phyloP scores from a whole-genome alignment of 106 monocot species.

The Dioscorea alata region DNA sequence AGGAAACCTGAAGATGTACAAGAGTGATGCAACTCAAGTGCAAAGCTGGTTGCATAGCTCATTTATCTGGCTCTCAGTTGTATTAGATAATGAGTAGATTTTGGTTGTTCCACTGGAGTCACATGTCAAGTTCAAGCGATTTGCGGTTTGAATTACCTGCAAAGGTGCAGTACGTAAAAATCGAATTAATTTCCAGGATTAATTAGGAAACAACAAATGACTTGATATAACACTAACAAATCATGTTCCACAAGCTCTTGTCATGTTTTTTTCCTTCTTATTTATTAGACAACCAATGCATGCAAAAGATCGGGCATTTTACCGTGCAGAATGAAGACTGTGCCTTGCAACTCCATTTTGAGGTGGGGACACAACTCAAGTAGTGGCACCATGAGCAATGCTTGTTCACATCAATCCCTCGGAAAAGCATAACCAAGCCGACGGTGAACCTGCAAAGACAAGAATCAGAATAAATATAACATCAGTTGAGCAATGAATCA shows the following conservation, averaged over 20 bases:
- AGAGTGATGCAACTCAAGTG: neutral
- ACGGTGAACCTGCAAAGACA: constrained; percentile 38
- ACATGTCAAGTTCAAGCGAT: constrained; percentile 9
- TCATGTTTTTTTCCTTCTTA: too few species aligned
- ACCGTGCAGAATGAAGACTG: constrained; percentile 13
- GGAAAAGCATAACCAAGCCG: constrained; percentile 44
- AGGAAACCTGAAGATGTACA: too few species aligned
- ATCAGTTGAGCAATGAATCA: too few species aligned
- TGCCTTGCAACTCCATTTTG: constrained; percentile 31
- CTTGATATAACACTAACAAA: too few species aligned
- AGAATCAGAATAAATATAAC: too few species aligned
- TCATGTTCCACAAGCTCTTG: too few species aligned
- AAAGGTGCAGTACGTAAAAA: neutral
- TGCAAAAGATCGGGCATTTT: neutral
- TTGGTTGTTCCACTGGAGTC: neutral
- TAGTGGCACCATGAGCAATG: constrained; percentile 77
- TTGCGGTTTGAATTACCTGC: constrained; percentile 1
- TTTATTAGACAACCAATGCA: neutral
- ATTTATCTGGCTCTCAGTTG: neutral
- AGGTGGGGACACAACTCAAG: constrained; percentile 57
- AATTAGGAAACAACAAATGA: too few species aligned
- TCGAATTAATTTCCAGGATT: too few species aligned
- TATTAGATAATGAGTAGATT: neutral
- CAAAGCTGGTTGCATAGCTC: constrained; percentile 4
- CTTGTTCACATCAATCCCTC: constrained; percentile 50